Evolutionary conservation across 495 filamentous ascomycete genomes (phyloP).

Genomic region (Penicillium nucicola): DNA sequence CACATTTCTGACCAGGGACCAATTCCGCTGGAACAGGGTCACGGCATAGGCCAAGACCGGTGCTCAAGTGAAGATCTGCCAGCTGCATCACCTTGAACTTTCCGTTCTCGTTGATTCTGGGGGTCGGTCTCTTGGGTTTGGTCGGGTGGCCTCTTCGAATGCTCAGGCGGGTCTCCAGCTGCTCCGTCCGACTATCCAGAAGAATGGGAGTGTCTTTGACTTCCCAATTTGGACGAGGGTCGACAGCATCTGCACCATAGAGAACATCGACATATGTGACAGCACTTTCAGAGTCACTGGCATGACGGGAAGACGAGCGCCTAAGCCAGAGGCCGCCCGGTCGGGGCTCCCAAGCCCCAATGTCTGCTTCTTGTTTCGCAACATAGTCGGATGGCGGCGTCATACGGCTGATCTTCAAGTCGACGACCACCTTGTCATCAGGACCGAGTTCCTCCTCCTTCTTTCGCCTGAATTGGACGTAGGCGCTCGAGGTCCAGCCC

Average conservation of each 20-base stretch:
- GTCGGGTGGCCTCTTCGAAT: slow-evolving; percentile 66
- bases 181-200: slow-evolving; percentile 58
- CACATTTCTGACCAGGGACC: slow-evolving; percentile 68
- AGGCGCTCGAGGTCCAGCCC: slow-evolving; percentile 73
- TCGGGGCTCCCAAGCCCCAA: slow-evolving; percentile 78
- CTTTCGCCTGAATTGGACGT: slow-evolving; percentile 80
- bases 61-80: slow-evolving; percentile 87
- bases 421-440: slow-evolving; percentile 78
- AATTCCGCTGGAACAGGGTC: slow-evolving; percentile 72
- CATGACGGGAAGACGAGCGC: slow-evolving; percentile 68
- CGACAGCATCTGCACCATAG: slow-evolving; percentile 90
- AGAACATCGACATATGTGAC: slow-evolving; percentile 87
- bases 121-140: slow-evolving; percentile 60
- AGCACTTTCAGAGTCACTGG: slow-evolving; percentile 71
- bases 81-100: slow-evolving; percentile 96
- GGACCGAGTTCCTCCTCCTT: slow-evolving; percentile 77
- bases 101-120: slow-evolving; percentile 79
- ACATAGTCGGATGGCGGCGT: slow-evolving; percentile 57
- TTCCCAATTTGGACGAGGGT: slow-evolving; percentile 80
- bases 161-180: slow-evolving; percentile 66
- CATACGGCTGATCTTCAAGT: slow-evolving; percentile 74
- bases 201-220: slow-evolving; percentile 67
- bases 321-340: slow-evolving; percentile 85
- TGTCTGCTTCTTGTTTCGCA: slow-evolving; percentile 51
- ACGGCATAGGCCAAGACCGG: slow-evolving; percentile 78